Evolutionary conservation across 1,139 yeast genomes (phyloP).

Genomic region (Pneumocystis carinii): DNA sequence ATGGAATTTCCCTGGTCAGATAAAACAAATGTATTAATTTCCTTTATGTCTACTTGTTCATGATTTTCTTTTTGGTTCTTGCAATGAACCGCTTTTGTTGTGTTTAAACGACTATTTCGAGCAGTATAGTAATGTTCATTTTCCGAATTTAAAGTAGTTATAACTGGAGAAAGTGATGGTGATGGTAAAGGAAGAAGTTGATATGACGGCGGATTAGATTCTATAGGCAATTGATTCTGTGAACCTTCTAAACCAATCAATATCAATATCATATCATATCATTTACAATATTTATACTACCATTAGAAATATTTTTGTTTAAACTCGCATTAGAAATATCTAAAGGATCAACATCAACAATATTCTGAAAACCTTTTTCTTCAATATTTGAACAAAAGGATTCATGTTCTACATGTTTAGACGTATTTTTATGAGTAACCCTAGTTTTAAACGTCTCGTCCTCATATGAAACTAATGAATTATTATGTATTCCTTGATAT

Average conservation of each 20-base stretch:
- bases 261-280: neutral
- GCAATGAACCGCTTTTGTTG: neutral
- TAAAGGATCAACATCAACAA: neutral
- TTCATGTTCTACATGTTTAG: neutral
- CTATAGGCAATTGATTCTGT: neutral
- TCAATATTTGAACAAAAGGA: neutral
- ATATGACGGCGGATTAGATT: neutral
- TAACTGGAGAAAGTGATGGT: neutral
- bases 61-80: neutral
- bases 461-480: neutral
- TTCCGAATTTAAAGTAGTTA: neutral
- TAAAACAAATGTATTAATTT: neutral
- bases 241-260: neutral
- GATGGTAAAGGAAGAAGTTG: neutral
- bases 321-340: neutral
- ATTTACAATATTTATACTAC: neutral
- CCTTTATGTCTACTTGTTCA: neutral
- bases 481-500: neutral
- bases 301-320: neutral
- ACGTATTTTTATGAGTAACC: neutral
- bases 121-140: neutral
- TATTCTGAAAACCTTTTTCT: neutral
- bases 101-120: neutral
- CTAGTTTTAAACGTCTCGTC: neutral
- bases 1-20: conserved; percentile 4